Percentiles rank a stretch among this genome's conserved stretches.
Conservation (phyloP, 225 moss, liverwort and hornwort genomes). For the Pseudoscleropodium purum region DNA sequence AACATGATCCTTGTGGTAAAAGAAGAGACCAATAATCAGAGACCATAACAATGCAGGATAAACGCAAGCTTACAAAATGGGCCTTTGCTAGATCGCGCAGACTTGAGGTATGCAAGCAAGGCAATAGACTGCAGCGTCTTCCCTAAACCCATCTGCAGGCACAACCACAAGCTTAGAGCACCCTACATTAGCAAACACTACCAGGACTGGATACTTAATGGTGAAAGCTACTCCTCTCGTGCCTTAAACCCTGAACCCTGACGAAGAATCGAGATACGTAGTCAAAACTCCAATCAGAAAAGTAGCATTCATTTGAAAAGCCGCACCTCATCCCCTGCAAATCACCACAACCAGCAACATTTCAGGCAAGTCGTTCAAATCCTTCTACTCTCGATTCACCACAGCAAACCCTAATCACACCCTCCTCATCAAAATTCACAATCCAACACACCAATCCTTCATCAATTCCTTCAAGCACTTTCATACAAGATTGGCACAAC, state of each 20-base stretch:
- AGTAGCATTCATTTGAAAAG: neutral
- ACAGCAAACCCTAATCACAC: neutral
- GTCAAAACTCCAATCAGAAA: neutral
- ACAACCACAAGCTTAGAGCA: neutral
- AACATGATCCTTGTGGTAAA: neutral
- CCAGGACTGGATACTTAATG: neutral
- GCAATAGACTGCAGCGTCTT: constrained; percentile 80
- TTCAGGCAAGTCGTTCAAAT: neutral
- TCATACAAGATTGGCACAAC: neutral
- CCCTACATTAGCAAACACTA: neutral
- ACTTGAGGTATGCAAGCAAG: constrained; percentile 62
- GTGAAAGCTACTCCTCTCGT: neutral
- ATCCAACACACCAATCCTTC: neutral
- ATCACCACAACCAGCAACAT: constrained; percentile 1
- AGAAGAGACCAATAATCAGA: neutral
- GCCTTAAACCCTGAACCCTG: neutral
- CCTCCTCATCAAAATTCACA: neutral
- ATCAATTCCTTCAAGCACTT: neutral
- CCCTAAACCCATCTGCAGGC: constrained; percentile 87
- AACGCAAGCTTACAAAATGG: constrained; percentile 58
- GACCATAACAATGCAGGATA: neutral
- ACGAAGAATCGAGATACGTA: neutral
- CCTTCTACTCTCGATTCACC: neutral
- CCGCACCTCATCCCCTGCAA: constrained; percentile 84
- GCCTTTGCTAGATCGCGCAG: constrained; percentile 39